Percentiles rank a stretch among this genome's conserved stretches.
phyloP scores from a whole-genome alignment of 306 rosid genomes.

The Adenanthera pavonina region DNA sequence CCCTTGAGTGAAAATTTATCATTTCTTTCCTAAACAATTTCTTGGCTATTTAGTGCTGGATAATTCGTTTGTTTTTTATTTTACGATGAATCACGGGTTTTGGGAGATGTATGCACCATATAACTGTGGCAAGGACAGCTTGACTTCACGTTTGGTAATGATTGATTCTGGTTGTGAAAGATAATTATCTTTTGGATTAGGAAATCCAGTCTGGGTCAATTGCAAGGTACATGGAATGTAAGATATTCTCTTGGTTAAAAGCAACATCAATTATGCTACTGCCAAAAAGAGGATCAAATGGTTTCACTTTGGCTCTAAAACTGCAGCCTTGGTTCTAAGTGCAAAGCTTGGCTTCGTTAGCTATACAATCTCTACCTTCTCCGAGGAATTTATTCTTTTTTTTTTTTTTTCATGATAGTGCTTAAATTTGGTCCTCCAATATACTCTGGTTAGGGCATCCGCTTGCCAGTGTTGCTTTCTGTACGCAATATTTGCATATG shows the following conservation, averaged over 20 bases:
- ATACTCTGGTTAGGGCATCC: not conserved
- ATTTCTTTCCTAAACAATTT: not conserved
- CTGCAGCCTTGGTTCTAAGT: constrained; percentile 3
- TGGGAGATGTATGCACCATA: not conserved
- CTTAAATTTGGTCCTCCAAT: constrained; percentile 10
- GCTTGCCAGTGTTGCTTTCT: constrained; percentile 11
- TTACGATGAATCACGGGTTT: not conserved
- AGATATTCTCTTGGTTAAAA: constrained; percentile 12
- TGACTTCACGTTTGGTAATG: not conserved
- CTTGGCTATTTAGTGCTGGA: not conserved
- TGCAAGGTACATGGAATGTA: not conserved
- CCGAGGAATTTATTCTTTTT: constrained; percentile 6
- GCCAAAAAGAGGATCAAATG: constrained; percentile 28
- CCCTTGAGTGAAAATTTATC: not conserved
- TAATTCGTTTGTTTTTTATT: not conserved
- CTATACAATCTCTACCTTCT: constrained; percentile 13
- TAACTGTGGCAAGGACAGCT: not conserved
- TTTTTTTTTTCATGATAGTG: not conserved
- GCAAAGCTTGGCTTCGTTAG: not conserved
- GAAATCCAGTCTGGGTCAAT: not conserved
- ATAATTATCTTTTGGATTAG: constrained; percentile 12
- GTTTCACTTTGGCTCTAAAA: constrained; percentile 32
- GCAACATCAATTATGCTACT: constrained; percentile 16
- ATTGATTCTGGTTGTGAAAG: not conserved
- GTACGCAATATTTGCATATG: not conserved